Evolutionary conservation across 441 rosid genomes (phyloP), one percentile per base, ranked within the genome.

Genomic region (Gossypium trilobum): DNA sequence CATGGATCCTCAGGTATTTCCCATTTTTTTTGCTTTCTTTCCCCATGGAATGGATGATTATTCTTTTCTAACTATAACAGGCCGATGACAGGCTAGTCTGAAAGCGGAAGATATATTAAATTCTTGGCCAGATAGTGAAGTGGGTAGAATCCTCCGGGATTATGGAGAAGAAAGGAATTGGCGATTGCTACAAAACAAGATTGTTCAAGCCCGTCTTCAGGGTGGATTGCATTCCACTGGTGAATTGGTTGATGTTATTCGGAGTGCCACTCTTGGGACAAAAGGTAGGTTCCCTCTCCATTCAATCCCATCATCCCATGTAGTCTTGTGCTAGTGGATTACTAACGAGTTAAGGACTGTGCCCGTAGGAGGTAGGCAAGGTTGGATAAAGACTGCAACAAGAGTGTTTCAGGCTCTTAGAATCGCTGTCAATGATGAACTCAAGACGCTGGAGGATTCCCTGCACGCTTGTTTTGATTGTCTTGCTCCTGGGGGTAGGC

Each of bases 351-450:
- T 48, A 19, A 42, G 23, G 51, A n/a, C 8, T 22, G 48, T 14
- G 44, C 54, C 23, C 20, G 19, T 16, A 90, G 97, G 87, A 54
- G 94, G 97, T 68, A 86, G 97, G 83, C 99, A 86, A 81, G 97
- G 99, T 72, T 94, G 97, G 97, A 84, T 94, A 79, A 92, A 94
- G 80, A 90, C 97, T n/a, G 99, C 99, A 46, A 90, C 95, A 23
- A 84, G 97, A 68, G 97, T 92, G 61, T 94, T 92, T 68, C 99
- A 94, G 76, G 95, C 96, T 39, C 85, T 94, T 57, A 83, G 98
- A 74, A 94, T 91, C 19, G 96, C 97, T 31, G 98, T 91, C 52
- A 94, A 94, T 33, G 93, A 94, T 78, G 98, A 94, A 80, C 97
- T 94, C 33, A 86, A 82, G 74, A 85, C 91, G 1, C 84, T 94